Evolutionary conservation across 179 eudicot species (phyloP).

Genomic region (Silene vulgaris): DNA sequence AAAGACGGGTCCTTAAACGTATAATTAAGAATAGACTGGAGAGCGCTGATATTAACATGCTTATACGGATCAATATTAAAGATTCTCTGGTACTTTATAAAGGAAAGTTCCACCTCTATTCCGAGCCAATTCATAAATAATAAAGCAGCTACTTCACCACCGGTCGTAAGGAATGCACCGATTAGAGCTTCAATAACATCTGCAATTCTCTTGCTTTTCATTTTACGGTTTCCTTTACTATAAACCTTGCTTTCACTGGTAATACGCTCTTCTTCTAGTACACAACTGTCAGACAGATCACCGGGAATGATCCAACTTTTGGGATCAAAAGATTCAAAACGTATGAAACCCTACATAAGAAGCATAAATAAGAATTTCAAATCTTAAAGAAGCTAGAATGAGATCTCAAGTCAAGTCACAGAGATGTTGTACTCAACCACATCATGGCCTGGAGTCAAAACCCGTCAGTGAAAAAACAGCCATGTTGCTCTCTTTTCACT

Average conservation of each 20-base stretch:
- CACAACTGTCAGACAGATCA: constrained; percentile 28
- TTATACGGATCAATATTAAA: constrained; percentile 37
- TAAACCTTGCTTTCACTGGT: constrained; percentile 39
- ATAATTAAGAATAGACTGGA: constrained; percentile 56
- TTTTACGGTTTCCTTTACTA: constrained; percentile 33
- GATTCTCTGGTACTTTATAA: constrained; percentile 35
- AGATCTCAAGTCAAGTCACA: background rate
- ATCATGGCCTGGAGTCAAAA: no score
- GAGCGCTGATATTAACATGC: constrained; percentile 37
- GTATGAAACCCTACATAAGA: constrained; percentile 70
- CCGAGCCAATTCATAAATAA: constrained; percentile 80
- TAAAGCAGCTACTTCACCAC: constrained; percentile 69
- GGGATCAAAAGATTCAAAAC: constrained; percentile 61
- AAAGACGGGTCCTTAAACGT: constrained; percentile 58
- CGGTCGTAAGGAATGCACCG: constrained; percentile 67
- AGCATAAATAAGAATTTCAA: background rate
- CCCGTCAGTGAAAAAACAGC: background rate
- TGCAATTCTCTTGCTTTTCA: constrained; percentile 67
- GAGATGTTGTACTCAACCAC: no score
- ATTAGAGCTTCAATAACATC: constrained; percentile 91
- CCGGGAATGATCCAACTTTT: constrained; percentile 76
- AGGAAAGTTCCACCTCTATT: constrained; percentile 49
- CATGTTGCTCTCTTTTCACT: no score
- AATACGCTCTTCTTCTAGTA: constrained; percentile 40
- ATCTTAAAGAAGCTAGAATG: background rate